phyloP scores from a whole-genome alignment of 1,139 yeast species.

The Debaryomyces nepalensis region DNA sequence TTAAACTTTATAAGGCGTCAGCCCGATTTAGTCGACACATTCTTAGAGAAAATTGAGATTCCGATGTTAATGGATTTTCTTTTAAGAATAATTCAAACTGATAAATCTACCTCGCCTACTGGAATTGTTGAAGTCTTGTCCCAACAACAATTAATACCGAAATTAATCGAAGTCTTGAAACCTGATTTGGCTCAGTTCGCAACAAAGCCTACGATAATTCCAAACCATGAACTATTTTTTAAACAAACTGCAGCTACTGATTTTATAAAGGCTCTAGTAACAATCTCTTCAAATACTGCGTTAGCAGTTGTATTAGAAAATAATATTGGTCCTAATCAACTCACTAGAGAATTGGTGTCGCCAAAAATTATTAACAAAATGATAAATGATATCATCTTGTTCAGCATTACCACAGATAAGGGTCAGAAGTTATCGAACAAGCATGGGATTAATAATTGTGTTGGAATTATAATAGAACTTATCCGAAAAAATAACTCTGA shows the following conservation, averaged over 20 bases:
- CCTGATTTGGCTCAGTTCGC: slow-evolving; percentile 47
- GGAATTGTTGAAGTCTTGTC: slow-evolving; percentile 60
- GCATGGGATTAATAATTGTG: slow-evolving; percentile 53
- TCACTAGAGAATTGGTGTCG: slow-evolving; percentile 51
- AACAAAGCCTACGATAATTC: slow-evolving; percentile 25
- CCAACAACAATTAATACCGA: slow-evolving; percentile 55
- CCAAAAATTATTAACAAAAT: slow-evolving; percentile 39
- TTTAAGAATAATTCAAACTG: slow-evolving; percentile 64
- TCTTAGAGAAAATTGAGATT: slow-evolving; percentile 57
- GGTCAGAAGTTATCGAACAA: slow-evolving; percentile 37
- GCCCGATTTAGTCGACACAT: slow-evolving; percentile 55
- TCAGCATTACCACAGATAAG: slow-evolving; percentile 21
- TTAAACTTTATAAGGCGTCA: slow-evolving; percentile 59
- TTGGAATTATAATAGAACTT: slow-evolving; percentile 51
- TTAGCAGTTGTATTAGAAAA: slow-evolving; percentile 52
- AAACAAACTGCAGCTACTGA: slow-evolving; percentile 95
- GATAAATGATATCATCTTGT: slow-evolving; percentile 49
- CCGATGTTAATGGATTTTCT: slow-evolving; percentile 63
- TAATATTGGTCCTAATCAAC: slow-evolving; percentile 52
- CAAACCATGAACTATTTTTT: slow-evolving; percentile 50
- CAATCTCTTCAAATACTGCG: slow-evolving; percentile 79
- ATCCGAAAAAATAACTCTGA: slow-evolving; percentile 54
- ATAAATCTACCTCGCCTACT: slow-evolving; percentile 66
- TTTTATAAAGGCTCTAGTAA: slow-evolving; percentile 88
- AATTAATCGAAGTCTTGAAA: slow-evolving; percentile 53